Conservation (phyloP, 2,329 filamentous ascomycete species). For the Polytolypa hystricis region DNA sequence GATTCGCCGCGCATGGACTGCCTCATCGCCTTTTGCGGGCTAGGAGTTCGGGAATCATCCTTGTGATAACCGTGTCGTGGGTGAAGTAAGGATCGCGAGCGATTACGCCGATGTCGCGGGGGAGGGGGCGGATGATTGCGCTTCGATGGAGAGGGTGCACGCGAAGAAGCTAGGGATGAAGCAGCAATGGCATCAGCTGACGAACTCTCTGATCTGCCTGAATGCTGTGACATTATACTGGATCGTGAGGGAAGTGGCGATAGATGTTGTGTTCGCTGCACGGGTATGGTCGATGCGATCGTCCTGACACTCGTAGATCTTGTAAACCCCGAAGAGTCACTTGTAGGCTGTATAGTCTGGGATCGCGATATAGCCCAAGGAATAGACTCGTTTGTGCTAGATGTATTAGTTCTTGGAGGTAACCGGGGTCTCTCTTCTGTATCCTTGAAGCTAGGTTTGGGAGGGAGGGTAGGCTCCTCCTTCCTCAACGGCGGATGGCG, state of each 20-base stretch:
- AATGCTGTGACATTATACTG: constrained; percentile 19
- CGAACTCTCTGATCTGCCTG: constrained; percentile 25
- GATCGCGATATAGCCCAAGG: no score
- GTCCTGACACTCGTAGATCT: neutral
- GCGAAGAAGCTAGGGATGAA: constrained; percentile 35
- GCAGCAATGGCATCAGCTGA: constrained; percentile 38
- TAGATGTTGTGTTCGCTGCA: neutral
- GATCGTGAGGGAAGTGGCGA: constrained; percentile 13
- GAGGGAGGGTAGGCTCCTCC: no score
- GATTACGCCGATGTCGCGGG: constrained; percentile 27
- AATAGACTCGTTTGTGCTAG: no score
- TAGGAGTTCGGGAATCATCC: constrained; percentile 22
- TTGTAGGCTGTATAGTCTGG: no score
- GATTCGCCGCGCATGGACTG: constrained; percentile 31
- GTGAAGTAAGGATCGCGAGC: constrained; percentile 27
- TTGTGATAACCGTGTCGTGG: constrained; percentile 21
- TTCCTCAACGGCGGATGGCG: no score
- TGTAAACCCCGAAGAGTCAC: neutral
- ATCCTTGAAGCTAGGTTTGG: no score
- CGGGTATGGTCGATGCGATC: neutral
- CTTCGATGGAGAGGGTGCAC: constrained; percentile 29
- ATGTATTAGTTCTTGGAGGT: no score
- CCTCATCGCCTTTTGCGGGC: constrained; percentile 29
- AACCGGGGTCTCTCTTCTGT: no score
- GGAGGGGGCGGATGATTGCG: constrained; percentile 26